These are phyloP conservation scores for Paecilomyces formosus DNA, from an alignment of 2,329 filamentous ascomycete species.

Conservation along the genomic window DNA sequence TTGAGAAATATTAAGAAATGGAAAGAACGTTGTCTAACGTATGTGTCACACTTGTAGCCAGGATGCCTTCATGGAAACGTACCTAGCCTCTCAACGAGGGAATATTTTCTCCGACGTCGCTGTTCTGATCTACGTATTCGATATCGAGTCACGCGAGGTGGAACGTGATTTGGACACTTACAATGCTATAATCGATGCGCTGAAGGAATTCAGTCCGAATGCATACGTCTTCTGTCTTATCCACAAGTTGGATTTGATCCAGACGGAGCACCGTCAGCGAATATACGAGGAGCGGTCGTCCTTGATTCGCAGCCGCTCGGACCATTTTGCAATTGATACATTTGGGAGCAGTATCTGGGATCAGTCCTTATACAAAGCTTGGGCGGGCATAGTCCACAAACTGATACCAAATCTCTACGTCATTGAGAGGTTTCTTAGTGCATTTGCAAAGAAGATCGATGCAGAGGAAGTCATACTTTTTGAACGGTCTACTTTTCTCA, in stretches of 20 bases:
- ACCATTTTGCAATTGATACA: conserved; percentile 67
- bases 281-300: conserved; percentile 79
- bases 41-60: conserved; percentile 51
- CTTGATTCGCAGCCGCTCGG: conserved; percentile 68
- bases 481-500: conserved; percentile 90
- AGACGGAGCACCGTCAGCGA: conserved; percentile 66
- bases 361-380: conserved; percentile 94
- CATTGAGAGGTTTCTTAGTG: conserved; percentile 78
- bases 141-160: conserved; percentile 93
- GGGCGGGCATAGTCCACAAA: conserved; percentile 96
- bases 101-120: conserved; percentile 97
- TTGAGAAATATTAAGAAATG: not conserved
- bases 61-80: conserved; percentile 98
- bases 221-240: conserved; percentile 91
- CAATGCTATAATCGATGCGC: conserved; percentile 77
- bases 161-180: conserved; percentile 91
- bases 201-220: conserved; percentile 72
- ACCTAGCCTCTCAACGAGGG: conserved; percentile 86
- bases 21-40: not conserved
- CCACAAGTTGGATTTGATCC: conserved; percentile 98
- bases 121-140: conserved; percentile 98
- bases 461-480: conserved; percentile 93
- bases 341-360: conserved; percentile 99
- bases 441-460: conserved; percentile 77
- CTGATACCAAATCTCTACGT: conserved; percentile 87